Conservation (phyloP, 148 eudicot genomes). For the Arbutus unedo region DNA sequence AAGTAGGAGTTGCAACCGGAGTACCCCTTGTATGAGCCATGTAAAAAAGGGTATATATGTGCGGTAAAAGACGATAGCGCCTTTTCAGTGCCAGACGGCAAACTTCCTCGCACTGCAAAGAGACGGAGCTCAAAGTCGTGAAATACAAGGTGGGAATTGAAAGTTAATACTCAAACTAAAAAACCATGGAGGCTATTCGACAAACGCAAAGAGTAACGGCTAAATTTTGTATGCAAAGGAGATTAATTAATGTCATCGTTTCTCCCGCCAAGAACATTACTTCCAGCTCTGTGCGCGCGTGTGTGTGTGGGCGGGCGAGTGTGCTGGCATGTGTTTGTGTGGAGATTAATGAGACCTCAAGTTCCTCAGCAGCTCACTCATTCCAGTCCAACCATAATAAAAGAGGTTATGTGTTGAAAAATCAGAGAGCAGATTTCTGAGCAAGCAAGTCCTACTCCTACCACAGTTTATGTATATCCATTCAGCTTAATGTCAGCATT, state of each 20-base stretch:
- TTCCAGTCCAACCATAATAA: neutral
- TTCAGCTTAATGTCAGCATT: neutral
- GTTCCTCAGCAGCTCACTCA: neutral
- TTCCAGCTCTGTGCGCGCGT: neutral
- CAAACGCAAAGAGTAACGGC: neutral
- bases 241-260: neutral
- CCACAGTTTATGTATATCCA: neutral
- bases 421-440: neutral
- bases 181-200: neutral
- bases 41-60: slow-evolving; percentile 90
- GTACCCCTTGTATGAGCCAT: slow-evolving; percentile 85
- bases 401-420: neutral
- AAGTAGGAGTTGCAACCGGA: slow-evolving; percentile 89
- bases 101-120: slow-evolving; percentile 86
- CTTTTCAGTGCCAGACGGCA: slow-evolving; percentile 89
- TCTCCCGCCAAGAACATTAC: neutral
- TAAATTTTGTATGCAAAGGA: neutral
- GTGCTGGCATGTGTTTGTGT: neutral
- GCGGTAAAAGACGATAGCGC: slow-evolving; percentile 89
- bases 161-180: neutral
- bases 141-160: neutral
- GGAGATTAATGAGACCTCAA: neutral
- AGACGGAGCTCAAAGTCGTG: slow-evolving; percentile 1
- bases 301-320: neutral
- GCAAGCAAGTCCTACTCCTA: neutral